Evolutionary conservation across 371 early-diverging fungal species (phyloP).

Genomic region (Mortierella sp.): DNA sequence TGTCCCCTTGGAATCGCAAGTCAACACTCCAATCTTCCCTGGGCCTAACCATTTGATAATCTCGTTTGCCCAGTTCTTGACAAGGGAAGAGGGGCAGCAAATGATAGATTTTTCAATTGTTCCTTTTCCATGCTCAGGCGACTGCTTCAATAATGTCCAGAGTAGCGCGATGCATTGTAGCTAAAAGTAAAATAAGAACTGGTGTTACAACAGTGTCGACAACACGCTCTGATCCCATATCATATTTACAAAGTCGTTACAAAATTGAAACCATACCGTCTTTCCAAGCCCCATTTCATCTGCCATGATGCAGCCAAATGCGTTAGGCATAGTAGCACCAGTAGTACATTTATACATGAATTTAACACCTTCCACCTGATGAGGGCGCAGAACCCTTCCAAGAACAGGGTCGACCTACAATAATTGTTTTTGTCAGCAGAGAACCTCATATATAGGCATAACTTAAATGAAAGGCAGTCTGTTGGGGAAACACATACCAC

Average conservation of each 20-base stretch:
- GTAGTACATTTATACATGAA: constrained; percentile 95
- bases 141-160: constrained; percentile 95
- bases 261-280: constrained; percentile 67
- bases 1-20: constrained; percentile 88
- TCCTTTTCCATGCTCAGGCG: constrained; percentile 88
- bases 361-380: constrained; percentile 95
- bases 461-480: background rate
- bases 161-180: constrained; percentile 92
- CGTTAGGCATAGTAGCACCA: constrained; percentile 64
- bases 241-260: background rate
- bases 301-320: constrained; percentile 95
- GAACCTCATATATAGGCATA: no score
- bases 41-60: constrained; percentile 93
- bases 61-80: constrained; percentile 92
- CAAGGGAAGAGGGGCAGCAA: constrained; percentile 87
- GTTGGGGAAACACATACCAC: constrained; percentile 56
- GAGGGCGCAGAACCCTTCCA: constrained; percentile 89
- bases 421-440: background rate
- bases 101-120: constrained; percentile 93
- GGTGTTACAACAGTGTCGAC: background rate
- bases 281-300: constrained; percentile 99
- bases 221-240: background rate
- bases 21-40: constrained; percentile 81
- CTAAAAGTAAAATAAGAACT: constrained; percentile 37
- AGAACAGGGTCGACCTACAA: constrained; percentile 84